Evolutionary conservation across 441 rosid species (phyloP).

Genomic region (Pelargonium cotyledonis): DNA sequence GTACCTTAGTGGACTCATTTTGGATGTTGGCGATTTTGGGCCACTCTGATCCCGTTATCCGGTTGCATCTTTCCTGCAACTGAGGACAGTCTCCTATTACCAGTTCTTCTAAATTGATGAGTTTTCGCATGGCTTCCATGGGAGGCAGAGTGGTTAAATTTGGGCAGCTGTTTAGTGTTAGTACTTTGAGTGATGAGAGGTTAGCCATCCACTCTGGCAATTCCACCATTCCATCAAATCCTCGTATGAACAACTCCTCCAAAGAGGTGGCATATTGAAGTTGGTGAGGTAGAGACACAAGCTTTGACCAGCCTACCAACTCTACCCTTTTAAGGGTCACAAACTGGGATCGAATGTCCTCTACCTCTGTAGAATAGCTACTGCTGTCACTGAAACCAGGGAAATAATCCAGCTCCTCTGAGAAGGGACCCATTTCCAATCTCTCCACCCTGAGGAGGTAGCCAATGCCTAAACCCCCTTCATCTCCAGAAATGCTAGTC

Average conservation of each 20-base stretch:
- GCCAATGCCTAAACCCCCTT: neutral
- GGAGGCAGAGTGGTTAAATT: slow-evolving; percentile 18
- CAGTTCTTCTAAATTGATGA: slow-evolving; percentile 11
- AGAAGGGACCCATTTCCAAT: slow-evolving; percentile 12
- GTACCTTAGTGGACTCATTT: neutral
- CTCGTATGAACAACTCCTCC: neutral
- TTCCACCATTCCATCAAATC: slow-evolving; percentile 13
- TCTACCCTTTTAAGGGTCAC: slow-evolving; percentile 5
- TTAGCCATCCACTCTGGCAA: slow-evolving; percentile 27
- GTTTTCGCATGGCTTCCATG: slow-evolving; percentile 14
- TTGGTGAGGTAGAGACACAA: slow-evolving; percentile 21
- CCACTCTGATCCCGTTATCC: slow-evolving; percentile 24
- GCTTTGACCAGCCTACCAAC: slow-evolving; percentile 15
- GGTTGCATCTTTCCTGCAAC: slow-evolving; percentile 15
- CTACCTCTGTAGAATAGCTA: neutral
- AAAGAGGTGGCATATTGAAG: slow-evolving; percentile 25
- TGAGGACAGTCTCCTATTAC: neutral
- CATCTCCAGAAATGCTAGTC: slow-evolving; percentile 1
- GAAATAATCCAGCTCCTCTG: slow-evolving; percentile 17
- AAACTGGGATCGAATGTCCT: neutral
- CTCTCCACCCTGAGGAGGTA: slow-evolving; percentile 17
- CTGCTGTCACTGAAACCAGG: slow-evolving; percentile 13
- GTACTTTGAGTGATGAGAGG: slow-evolving; percentile 17
- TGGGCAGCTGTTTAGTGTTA: neutral
- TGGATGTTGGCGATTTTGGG: slow-evolving; percentile 19